Conservation (phyloP, 768 basidiomycete species). For the Trametopsis cervina region DNA sequence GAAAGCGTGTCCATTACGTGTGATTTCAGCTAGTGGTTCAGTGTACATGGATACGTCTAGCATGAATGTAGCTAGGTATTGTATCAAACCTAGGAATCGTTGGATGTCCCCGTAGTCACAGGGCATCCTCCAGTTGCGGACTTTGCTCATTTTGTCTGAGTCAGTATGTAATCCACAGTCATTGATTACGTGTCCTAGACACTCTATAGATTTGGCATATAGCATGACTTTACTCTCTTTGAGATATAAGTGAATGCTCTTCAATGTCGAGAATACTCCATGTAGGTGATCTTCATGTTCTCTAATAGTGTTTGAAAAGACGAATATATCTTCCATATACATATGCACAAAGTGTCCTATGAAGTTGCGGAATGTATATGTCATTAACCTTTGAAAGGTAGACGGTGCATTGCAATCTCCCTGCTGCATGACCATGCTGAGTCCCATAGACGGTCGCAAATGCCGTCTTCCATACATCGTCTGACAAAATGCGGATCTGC, state of each 20-base stretch:
- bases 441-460: conserved; percentile 31
- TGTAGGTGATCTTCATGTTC: conserved; percentile 31
- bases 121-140: conserved; percentile 30
- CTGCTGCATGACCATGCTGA: conserved; percentile 35
- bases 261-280: conserved; percentile 25
- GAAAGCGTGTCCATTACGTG: conserved; percentile 23
- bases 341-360: conserved; percentile 34
- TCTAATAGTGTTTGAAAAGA: conserved; percentile 29
- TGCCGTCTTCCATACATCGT: conserved; percentile 26
- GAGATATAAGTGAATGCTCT: conserved; percentile 25
- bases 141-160: conserved; percentile 27
- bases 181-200: conserved; percentile 35
- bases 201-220: conserved; percentile 25
- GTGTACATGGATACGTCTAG: conserved; percentile 29
- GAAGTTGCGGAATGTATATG: conserved; percentile 28
- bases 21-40: conserved; percentile 24
- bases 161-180: conserved; percentile 32
- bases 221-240: conserved; percentile 29
- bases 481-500: conserved; percentile 28
- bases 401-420: conserved; percentile 39
- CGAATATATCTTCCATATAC: conserved; percentile 40
- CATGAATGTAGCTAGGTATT: conserved; percentile 32
- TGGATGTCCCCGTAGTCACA: conserved; percentile 29
- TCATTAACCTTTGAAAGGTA: conserved; percentile 41
- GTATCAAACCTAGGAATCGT: conserved; percentile 32